These are phyloP conservation scores for Diaporthe vexans DNA, from an alignment of 2,329 filamentous ascomycete genomes.

Conservation along the genomic window DNA sequence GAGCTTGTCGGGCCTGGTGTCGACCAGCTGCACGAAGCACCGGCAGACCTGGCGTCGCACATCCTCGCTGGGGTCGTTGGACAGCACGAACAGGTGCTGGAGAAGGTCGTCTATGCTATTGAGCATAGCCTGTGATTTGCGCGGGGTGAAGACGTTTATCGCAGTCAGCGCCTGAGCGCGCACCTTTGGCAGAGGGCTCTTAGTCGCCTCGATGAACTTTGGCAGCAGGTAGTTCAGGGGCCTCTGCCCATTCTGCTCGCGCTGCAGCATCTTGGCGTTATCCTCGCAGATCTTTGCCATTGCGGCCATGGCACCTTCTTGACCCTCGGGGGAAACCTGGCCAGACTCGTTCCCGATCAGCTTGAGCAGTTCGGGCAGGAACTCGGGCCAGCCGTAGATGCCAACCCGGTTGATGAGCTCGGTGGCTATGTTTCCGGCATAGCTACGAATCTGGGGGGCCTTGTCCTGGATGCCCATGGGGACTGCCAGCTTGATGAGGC, in stretches of 20 bases:
- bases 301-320: slow-evolving; percentile 95
- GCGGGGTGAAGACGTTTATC: slow-evolving; percentile 92
- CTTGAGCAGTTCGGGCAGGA: slow-evolving; percentile 85
- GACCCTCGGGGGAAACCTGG: slow-evolving; percentile 77
- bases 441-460: slow-evolving; percentile 85
- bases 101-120: slow-evolving; percentile 86
- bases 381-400: slow-evolving; percentile 90
- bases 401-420: slow-evolving; percentile 89
- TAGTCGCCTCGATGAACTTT: slow-evolving; percentile 89
- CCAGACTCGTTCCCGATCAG: slow-evolving; percentile 82
- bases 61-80: slow-evolving; percentile 82
- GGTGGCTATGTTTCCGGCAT: slow-evolving; percentile 93
- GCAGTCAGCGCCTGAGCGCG: slow-evolving; percentile 83
- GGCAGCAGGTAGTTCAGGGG: slow-evolving; percentile 91
- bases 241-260: slow-evolving; percentile 88
- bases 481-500: slow-evolving; percentile 84
- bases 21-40: slow-evolving; percentile 91
- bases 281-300: slow-evolving; percentile 97
- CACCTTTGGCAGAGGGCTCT: slow-evolving; percentile 81
- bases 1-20: slow-evolving; percentile 90
- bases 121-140: slow-evolving; percentile 85
- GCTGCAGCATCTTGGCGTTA: slow-evolving; percentile 87
- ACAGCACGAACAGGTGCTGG: slow-evolving; percentile 84
- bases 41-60: slow-evolving; percentile 95
- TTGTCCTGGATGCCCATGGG: slow-evolving; percentile 85